Evolutionary conservation across 257 asterid species (phyloP).

Genomic region (Solanum etuberosum): DNA sequence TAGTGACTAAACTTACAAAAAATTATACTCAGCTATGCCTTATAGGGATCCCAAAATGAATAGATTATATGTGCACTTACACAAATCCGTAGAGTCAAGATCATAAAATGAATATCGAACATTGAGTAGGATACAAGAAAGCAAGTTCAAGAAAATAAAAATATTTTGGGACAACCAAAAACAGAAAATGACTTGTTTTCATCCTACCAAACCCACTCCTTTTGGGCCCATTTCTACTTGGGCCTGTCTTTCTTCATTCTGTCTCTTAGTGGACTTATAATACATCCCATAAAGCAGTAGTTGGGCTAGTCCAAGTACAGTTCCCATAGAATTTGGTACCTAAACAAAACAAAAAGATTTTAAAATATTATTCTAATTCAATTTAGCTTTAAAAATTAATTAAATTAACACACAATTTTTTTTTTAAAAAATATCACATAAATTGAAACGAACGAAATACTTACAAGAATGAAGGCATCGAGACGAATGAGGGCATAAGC

Average conservation of each 20-base stretch:
- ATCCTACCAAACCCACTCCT: not conserved
- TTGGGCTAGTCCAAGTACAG: slow-evolving; percentile 59
- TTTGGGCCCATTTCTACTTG: not conserved
- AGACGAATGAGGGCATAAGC: slow-evolving; percentile 50
- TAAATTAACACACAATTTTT: not conserved
- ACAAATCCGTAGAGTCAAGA: not conserved
- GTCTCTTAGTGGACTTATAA: slow-evolving; percentile 43
- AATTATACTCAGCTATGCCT: too few relatives aligned
- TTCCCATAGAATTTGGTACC: slow-evolving; percentile 71
- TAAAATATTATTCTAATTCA: not conserved
- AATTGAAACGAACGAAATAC: not conserved
- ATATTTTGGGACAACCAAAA: not conserved
- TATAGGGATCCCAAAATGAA: too few relatives aligned
- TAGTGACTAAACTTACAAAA: too few relatives aligned
- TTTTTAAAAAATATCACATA: not conserved
- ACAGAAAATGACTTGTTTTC: not conserved
- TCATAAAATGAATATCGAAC: not conserved
- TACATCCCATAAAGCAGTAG: slow-evolving; percentile 48
- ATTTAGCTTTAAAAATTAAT: not conserved
- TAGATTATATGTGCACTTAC: not conserved
- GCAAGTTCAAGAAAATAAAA: not conserved
- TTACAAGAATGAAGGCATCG: slow-evolving; percentile 64
- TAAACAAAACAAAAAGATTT: not conserved
- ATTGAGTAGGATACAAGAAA: not conserved
- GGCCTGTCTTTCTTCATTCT: not conserved